Evolutionary conservation across 192 early-diverging fungal species (phyloP).

Genomic region (Cladochytrium replicatum): DNA sequence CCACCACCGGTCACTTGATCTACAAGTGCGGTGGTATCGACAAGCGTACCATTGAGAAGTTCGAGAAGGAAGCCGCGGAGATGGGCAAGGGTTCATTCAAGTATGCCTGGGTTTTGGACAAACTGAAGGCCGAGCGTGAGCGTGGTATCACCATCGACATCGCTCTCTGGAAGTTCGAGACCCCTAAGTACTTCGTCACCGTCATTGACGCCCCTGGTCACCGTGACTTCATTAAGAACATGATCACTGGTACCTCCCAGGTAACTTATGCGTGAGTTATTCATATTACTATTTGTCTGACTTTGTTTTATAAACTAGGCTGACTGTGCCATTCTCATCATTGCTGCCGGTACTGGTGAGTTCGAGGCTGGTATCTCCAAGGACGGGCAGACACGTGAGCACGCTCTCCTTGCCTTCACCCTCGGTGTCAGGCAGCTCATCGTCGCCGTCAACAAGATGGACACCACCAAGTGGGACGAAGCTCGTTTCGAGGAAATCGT

Average conservation of each 20-base stretch:
- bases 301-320: slow-evolving; percentile 38
- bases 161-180: slow-evolving; percentile 84
- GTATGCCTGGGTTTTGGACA: slow-evolving; percentile 99
- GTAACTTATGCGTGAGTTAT: slow-evolving; percentile 24
- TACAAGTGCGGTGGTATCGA: slow-evolving; percentile 99
- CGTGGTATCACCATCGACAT: slow-evolving; percentile 99
- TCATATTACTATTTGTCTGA: background rate
- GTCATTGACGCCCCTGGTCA: slow-evolving; percentile 99
- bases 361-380: slow-evolving; percentile 98
- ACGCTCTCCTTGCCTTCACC: slow-evolving; percentile 94
- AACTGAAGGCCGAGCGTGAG: slow-evolving; percentile 98
- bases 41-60: slow-evolving; percentile 99
- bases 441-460: slow-evolving; percentile 99
- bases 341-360: slow-evolving; percentile 82
- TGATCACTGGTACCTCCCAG: slow-evolving; percentile 94
- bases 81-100: slow-evolving; percentile 99
- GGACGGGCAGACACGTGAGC: slow-evolving; percentile 98
- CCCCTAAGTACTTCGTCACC: slow-evolving; percentile 93
- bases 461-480: slow-evolving; percentile 91
- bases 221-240: slow-evolving; percentile 98
- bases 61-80: slow-evolving; percentile 97
- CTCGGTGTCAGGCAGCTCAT: slow-evolving; percentile 98
- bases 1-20: slow-evolving; percentile 99
- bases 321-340: slow-evolving; percentile 94
- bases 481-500: slow-evolving; percentile 92